Percentiles rank a stretch among this genome's conserved stretches.
phyloP scores from a whole-genome alignment of 1,139 yeast species.

The Kazachstania sp. region DNA sequence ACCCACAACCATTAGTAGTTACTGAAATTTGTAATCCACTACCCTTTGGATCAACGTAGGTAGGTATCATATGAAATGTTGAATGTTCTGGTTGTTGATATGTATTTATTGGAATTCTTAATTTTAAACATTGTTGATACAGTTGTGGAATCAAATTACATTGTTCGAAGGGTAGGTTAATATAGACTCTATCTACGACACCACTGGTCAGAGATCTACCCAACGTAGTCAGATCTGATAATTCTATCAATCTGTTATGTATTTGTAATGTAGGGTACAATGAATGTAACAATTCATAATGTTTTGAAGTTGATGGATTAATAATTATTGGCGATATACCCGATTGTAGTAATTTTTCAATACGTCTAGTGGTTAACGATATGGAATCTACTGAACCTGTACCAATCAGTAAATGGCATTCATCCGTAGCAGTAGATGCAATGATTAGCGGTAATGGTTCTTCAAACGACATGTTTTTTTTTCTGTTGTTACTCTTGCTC shows the following conservation, averaged over 20 bases:
- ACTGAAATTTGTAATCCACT: conserved; percentile 65
- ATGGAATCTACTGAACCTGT: conserved; percentile 30
- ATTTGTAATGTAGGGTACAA: conserved; percentile 26
- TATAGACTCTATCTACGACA: conserved; percentile 70
- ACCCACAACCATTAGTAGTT: conserved; percentile 84
- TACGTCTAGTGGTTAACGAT: conserved; percentile 44
- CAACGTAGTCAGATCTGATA: conserved; percentile 40
- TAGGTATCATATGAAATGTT: conserved; percentile 68
- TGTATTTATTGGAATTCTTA: conserved; percentile 75
- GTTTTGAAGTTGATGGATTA: conserved; percentile 19
- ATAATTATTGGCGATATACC: conserved; percentile 55
- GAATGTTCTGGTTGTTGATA: conserved; percentile 66
- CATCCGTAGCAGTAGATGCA: conserved; percentile 37
- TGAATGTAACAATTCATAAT: conserved; percentile 12
- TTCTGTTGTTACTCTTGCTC: too few species aligned
- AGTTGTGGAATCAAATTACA: conserved; percentile 35
- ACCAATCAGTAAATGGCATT: conserved; percentile 59
- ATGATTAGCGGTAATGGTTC: conserved; percentile 2
- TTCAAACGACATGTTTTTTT: not conserved
- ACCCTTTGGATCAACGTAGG: conserved; percentile 56
- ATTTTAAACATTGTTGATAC: conserved; percentile 42
- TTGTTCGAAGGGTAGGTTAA: conserved; percentile 37
- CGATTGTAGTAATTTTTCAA: conserved; percentile 40
- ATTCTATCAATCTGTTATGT: conserved; percentile 34
- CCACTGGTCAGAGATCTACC: conserved; percentile 59